A percentile compares a stretch with the other conserved stretches of the same genome.
Conservation (phyloP, 495 filamentous ascomycete species). For the Diplogelasinospora grovesii region DNA sequence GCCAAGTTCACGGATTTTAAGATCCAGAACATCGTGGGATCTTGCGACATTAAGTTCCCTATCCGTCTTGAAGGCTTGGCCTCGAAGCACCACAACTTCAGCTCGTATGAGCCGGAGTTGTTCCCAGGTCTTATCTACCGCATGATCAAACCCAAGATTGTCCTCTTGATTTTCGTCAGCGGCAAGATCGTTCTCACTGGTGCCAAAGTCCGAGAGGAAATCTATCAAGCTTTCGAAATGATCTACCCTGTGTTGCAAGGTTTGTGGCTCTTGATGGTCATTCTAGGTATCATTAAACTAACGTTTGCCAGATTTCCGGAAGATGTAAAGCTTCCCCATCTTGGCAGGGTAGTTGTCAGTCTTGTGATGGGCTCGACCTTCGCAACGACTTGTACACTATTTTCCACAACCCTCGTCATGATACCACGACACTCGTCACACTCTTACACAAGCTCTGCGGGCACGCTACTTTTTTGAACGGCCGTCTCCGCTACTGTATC, state of each 20-base stretch:
- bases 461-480: too few species aligned
- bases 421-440: slow-evolving; percentile 41
- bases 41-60: slow-evolving; percentile 98
- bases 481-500: too few species aligned
- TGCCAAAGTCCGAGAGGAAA: slow-evolving; percentile 97
- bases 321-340: slow-evolving; percentile 31
- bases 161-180: slow-evolving; percentile 96
- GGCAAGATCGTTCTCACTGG: slow-evolving; percentile 98
- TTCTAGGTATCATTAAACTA: slow-evolving; percentile 2
- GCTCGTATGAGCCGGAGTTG: slow-evolving; percentile 95
- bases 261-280: slow-evolving; percentile 24
- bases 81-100: slow-evolving; percentile 97
- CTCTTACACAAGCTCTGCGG: too few species aligned
- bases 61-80: slow-evolving; percentile 95
- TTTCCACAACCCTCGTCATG: slow-evolving; percentile 41
- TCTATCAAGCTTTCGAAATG: slow-evolving; percentile 97
- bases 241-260: slow-evolving; percentile 97
- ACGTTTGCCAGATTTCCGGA: slow-evolving; percentile 40
- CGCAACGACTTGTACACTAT: slow-evolving; percentile 29
- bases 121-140: slow-evolving; percentile 99
- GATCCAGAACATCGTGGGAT: slow-evolving; percentile 99
- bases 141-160: slow-evolving; percentile 99
- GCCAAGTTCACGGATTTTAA: slow-evolving; percentile 99
- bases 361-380: not conserved
- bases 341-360: slow-evolving; percentile 1